Conservation (phyloP, 2,329 filamentous ascomycete species). For the Plenodomus biglobosus region DNA sequence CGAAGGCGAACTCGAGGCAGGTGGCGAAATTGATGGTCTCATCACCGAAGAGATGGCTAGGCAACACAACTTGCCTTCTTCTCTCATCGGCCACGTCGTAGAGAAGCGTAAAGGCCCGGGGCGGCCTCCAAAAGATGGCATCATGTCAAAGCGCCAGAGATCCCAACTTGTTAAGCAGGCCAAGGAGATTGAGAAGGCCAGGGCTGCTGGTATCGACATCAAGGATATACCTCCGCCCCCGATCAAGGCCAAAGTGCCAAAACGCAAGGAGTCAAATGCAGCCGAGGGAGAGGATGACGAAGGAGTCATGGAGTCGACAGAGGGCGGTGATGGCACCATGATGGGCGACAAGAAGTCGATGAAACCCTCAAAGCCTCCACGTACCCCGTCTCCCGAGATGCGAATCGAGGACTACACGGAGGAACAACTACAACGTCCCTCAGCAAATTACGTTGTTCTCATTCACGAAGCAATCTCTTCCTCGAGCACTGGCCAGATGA, state of each 20-base stretch:
- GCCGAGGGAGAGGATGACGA: constrained; percentile 41
- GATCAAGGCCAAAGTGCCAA: constrained; percentile 39
- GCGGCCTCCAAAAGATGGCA: constrained; percentile 78
- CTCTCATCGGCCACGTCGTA: constrained; percentile 50
- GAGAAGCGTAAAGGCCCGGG: constrained; percentile 72
- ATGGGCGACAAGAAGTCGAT: constrained; percentile 49
- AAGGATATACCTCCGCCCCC: constrained; percentile 38
- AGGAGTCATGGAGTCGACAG: constrained; percentile 38
- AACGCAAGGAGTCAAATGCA: constrained; percentile 44
- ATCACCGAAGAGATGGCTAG: constrained; percentile 44
- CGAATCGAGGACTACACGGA: constrained; percentile 67
- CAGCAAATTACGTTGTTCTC: constrained; percentile 63
- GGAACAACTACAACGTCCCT: constrained; percentile 71
- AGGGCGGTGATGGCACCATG: constrained; percentile 39
- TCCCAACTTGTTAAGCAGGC: constrained; percentile 63
- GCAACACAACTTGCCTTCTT: constrained; percentile 44
- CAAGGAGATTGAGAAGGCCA: constrained; percentile 50
- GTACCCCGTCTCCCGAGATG: constrained; percentile 64
- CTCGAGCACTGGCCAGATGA: constrained; percentile 58
- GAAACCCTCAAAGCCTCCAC: constrained; percentile 52
- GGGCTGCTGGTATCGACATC: constrained; percentile 42
- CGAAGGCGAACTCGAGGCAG: constrained; percentile 34
- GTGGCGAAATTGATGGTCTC: constrained; percentile 34
- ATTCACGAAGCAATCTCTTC: constrained; percentile 64
- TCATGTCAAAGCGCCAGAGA: constrained; percentile 78